These are phyloP conservation scores for Ceratobasidium sp. DNA, from an alignment of 1,284 basidiomycete species.

Conservation along the genomic window DNA sequence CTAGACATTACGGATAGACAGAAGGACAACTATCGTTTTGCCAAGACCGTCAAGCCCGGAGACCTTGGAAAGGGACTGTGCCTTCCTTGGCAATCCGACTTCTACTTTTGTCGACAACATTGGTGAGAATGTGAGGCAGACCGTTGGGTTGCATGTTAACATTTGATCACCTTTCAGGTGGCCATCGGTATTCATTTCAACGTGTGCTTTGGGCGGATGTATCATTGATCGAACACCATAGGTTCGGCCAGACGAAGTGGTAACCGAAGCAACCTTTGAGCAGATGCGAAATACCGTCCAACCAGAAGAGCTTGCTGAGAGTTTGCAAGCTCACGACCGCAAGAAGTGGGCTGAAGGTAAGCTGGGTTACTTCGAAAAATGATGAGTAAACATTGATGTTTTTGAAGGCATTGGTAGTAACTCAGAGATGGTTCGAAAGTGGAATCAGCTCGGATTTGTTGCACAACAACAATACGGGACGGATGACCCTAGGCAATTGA, in stretches of 20 bases:
- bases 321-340: constrained; percentile 24
- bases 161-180: constrained; percentile 21
- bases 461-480: constrained; percentile 9
- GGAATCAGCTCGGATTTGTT: constrained; percentile 43
- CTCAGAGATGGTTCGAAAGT: constrained; percentile 43
- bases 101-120: constrained; percentile 39
- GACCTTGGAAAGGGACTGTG: constrained; percentile 30
- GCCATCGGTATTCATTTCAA: constrained; percentile 34
- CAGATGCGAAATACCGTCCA: neutral
- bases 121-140: constrained; percentile 20
- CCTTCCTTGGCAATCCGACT: constrained; percentile 45
- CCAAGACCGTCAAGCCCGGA: constrained; percentile 34
- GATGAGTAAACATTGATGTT: too few species aligned
- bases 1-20: constrained; percentile 11
- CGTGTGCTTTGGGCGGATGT: too few species aligned
- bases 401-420: neutral
- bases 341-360: constrained; percentile 23
- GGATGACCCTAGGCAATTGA: neutral
- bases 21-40: constrained; percentile 20
- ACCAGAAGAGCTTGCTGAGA: constrained; percentile 9
- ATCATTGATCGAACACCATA: neutral
- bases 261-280: constrained; percentile 34
- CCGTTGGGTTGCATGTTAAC: too few species aligned
- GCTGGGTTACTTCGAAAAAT: neutral
- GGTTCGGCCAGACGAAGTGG: constrained; percentile 44